Base-by-base conservation (phyloP, 2,329 filamentous ascomycete genomes). In the Coniella lustricola region DNA sequence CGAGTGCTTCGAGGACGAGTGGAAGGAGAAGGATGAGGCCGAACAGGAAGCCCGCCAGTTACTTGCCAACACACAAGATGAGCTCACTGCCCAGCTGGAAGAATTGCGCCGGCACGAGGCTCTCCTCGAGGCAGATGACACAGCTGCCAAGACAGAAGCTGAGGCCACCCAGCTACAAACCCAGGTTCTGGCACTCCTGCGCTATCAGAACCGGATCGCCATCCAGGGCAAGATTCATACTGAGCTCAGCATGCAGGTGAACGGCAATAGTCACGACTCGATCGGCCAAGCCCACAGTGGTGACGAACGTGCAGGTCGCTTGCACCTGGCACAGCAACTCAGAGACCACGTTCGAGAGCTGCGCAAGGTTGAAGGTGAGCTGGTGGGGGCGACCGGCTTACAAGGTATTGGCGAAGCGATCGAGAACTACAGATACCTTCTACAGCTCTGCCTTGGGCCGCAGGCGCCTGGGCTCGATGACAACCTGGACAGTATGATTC, bases 341-440 rank as follows among this genome's bases (percentile, higher is more conserved):
- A 71, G 70, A 38, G 64, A 72, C 7, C 69, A 81, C 40, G 69
- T 85, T 39, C 62, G 69, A 3, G 79, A 85, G 57, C 80, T 86
- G 57, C 72, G 76, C 42, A 67, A 73, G 36, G 74, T 83, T 3
- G 84, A 89, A 56, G 64, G 67, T 13, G 82, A 86, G 52, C 87
- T 89, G 54, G 79, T 87, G 35, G 75, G 81, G 44, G 83, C 83
- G 12, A 70, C 87, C 39, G 79, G 78, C 38, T 75, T 82, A 54
- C 82, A 85, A 10, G 85, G 85, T 36, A 81, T 84, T 33, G 81
- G 83, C 32, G 84, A 87, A 63, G 82, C 82, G 61, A 85, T 86
- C 55, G 82, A 83, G 56, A 81, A 83, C 62, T 91, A 90, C 64
- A 76, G 84, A 53, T 76, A 76, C 48, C 72, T 90, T 25, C 77